Evolutionary conservation across 1,139 yeast genomes (phyloP).

Genomic region (Nakaseomyces nivariensis): DNA sequence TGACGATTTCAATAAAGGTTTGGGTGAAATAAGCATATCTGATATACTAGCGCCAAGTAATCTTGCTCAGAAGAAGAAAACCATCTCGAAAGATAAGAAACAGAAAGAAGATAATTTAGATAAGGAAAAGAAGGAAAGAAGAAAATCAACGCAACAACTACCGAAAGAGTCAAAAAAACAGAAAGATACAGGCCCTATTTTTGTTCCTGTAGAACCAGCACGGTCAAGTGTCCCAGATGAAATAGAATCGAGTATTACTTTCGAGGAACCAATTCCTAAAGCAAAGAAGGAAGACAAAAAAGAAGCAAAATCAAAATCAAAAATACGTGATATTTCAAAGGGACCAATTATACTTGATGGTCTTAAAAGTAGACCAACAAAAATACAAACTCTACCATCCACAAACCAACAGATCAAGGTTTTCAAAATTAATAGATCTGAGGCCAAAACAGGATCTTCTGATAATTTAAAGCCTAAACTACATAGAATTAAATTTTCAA

Average conservation of each 20-base stretch:
- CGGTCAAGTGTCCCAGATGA: neutral
- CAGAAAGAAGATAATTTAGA: constrained; percentile 11
- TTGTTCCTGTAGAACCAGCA: neutral
- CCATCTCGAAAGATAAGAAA: constrained; percentile 19
- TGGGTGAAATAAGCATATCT: constrained; percentile 39
- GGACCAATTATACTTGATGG: neutral
- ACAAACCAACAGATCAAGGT: constrained; percentile 2
- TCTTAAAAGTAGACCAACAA: constrained; percentile 1
- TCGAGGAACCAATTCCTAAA: neutral
- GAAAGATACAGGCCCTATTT: neutral
- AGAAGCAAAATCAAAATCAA: neutral
- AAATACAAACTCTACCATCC: neutral
- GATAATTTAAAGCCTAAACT: neutral
- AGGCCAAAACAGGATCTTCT: neutral
- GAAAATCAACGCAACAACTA: neutral
- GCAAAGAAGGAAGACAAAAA: neutral
- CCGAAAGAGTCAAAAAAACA: neutral
- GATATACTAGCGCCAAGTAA: constrained; percentile 24
- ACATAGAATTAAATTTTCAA: constrained; percentile 5
- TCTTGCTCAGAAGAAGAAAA: constrained; percentile 15
- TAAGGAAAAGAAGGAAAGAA: neutral
- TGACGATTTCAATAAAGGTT: constrained; percentile 50
- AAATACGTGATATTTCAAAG: neutral
- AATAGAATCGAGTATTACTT: no score
- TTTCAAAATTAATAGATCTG: constrained; percentile 1